phyloP scores from a whole-genome alignment of 2,329 filamentous ascomycete species.

The Fonsecaea pedrosoi region DNA sequence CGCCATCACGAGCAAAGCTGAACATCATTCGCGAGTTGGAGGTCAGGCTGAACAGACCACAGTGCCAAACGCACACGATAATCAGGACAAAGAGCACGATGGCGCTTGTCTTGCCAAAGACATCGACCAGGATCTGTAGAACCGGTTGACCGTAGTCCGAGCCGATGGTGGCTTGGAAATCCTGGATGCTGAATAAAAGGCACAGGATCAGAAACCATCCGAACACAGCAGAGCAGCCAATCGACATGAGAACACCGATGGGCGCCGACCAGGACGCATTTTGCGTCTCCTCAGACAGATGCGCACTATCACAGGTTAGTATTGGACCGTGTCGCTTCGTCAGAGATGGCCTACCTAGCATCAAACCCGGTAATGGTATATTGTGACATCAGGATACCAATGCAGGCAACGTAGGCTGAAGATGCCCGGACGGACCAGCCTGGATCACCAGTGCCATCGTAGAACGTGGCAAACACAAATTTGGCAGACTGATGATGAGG shows the following conservation, averaged over 20 bases:
- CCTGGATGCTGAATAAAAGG: slow-evolving; percentile 65
- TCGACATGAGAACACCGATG: slow-evolving; percentile 63
- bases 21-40: slow-evolving; percentile 72
- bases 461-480: slow-evolving; percentile 62
- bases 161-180: slow-evolving; percentile 58
- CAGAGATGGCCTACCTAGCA: slow-evolving; percentile 22
- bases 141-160: slow-evolving; percentile 60
- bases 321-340: not conserved
- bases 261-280: slow-evolving; percentile 65
- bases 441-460: slow-evolving; percentile 60
- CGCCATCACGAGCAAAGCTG: slow-evolving; percentile 71
- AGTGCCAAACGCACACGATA: slow-evolving; percentile 68
- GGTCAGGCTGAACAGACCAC: slow-evolving; percentile 65
- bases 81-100: slow-evolving; percentile 62
- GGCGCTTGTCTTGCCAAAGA: slow-evolving; percentile 63
- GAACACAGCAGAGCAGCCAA: slow-evolving; percentile 63
- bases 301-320: slow-evolving; percentile 48
- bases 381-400: slow-evolving; percentile 62
- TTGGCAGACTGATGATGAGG: slow-evolving; percentile 62
- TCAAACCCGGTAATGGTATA: slow-evolving; percentile 57
- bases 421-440: slow-evolving; percentile 63
- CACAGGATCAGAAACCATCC: slow-evolving; percentile 66
- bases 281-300: slow-evolving; percentile 64
- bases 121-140: slow-evolving; percentile 64
- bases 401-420: slow-evolving; percentile 62